Base-by-base conservation (phyloP, 371 early-diverging fungal genomes). In the Dinochytrium kinnereticum region DNA sequence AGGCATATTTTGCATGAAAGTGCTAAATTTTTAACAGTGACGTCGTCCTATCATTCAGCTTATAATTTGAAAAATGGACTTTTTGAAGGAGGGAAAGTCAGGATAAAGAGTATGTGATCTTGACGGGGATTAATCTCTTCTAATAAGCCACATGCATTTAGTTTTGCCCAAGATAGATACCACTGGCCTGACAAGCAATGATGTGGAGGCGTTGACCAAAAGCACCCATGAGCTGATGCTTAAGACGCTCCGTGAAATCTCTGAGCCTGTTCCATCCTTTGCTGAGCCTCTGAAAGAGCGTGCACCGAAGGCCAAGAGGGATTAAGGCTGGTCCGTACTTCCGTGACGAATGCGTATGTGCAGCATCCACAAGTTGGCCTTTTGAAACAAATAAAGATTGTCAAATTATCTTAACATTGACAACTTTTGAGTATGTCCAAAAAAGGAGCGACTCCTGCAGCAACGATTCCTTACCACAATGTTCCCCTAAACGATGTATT, bases 141-240 rank as follows among this genome's bases (percentile, higher is more conserved):
- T 51, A 53, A 59, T 59, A 5, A 17, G 2, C 2, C 70, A 13
- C 10, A 38, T 19, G 28, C 40, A 40, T 2, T 76, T 21, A 88
- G 89, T 95, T 1, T 85, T 96, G 70, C 89, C 92, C 13, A 93
- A 95, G 31, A 91, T 96, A 61, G 73, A 86, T 10, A 93, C 94
- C 31, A 81, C 82, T 26, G 89, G 87, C 15, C 71, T 90, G 51
- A 76, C 76, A 15, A 83, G 85, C 34, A 90, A 88, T 1, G 89
- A 91, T 68, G 88, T 95, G 7, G 91, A 93, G 66, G 83, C 84
- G 21, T 80, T 95, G 26, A 85, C 89, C 51, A 57, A 24, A 26
- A 59, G 5, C 38, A 31, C 72, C 2, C 61, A 67, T n/a, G 44
- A 66, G 19, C 30, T 64, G 24, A 76, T 76, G 76, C 19, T 26